Evolutionary conservation across 78 protist species (phyloP).

Genomic region (Dictyostelium capitatum): DNA sequence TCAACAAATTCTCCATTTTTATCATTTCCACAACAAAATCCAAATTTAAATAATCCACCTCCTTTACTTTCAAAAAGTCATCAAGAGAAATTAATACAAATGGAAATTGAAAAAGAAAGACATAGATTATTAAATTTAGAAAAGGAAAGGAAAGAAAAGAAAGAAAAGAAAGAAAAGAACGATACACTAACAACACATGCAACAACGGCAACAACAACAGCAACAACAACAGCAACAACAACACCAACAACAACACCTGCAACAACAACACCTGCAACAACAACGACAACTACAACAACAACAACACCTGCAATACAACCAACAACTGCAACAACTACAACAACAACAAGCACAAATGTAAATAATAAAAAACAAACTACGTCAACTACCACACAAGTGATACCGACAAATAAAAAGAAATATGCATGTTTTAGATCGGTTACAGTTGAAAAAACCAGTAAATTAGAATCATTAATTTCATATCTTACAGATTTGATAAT

Average conservation of each 20-base stretch:
- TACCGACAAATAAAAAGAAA: background rate
- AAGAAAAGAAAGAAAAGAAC: background rate
- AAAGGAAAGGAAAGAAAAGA: background rate
- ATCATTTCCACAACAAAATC: background rate
- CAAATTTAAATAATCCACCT: background rate
- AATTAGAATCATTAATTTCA: background rate
- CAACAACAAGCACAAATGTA: background rate
- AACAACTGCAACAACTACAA: background rate
- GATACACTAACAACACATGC: background rate
- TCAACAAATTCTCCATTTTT: constrained; percentile 11
- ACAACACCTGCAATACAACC: background rate
- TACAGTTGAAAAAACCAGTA: background rate
- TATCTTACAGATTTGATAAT: constrained; percentile 41
- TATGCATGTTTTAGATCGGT: background rate
- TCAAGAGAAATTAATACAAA: background rate
- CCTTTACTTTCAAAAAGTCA: background rate
- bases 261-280: background rate
- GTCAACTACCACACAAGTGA: background rate
- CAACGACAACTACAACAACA: background rate
- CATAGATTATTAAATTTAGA: background rate
- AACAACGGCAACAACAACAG: background rate
- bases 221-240: background rate
- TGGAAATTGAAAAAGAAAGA: background rate
- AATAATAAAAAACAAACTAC: background rate
- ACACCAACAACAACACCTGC: background rate